These are phyloP conservation scores for Podila horticola DNA, from an alignment of 192 early-diverging fungal genomes.

Conservation along the genomic window DNA sequence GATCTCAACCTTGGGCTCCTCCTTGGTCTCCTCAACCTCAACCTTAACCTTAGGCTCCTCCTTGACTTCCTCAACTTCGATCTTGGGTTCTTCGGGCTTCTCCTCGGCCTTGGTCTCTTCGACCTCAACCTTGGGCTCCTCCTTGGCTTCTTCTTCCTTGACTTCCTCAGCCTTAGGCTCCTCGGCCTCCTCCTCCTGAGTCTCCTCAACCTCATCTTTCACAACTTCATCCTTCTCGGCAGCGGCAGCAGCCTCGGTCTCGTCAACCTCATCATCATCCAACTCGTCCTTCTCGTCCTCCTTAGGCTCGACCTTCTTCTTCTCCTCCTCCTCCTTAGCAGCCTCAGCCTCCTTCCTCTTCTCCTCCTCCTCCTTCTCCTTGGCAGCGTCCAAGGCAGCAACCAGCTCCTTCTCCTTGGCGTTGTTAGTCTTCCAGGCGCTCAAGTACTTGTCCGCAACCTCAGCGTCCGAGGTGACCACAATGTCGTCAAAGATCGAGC, in stretches of 20 bases:
- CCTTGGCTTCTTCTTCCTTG: slow-evolving; percentile 8
- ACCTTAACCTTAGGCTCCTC: slow-evolving; percentile 6
- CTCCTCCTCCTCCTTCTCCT: slow-evolving; percentile 34
- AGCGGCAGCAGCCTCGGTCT: slow-evolving; percentile 31
- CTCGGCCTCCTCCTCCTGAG: not conserved
- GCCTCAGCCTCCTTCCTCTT: slow-evolving; percentile 12
- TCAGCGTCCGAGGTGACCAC: slow-evolving; percentile 83
- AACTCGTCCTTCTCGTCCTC: slow-evolving; percentile 9
- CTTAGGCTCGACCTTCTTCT: slow-evolving; percentile 1
- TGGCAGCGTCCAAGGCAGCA: slow-evolving; percentile 13
- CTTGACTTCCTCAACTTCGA: not conserved
- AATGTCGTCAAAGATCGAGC: slow-evolving; percentile 92
- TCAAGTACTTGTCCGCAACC: slow-evolving; percentile 76
- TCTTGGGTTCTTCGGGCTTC: slow-evolving; percentile 16
- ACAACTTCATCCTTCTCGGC: not conserved
- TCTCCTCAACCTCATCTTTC: slow-evolving; percentile 11
- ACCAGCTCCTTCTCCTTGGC: slow-evolving; percentile 55
- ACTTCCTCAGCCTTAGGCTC: slow-evolving; percentile 7
- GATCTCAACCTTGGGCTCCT: not conserved
- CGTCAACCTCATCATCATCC: slow-evolving; percentile 5
- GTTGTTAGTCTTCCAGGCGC: slow-evolving; percentile 75
- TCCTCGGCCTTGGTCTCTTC: slow-evolving; percentile 15
- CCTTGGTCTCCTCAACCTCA: slow-evolving; percentile 7
- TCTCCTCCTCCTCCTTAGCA: slow-evolving; percentile 13
- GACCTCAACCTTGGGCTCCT: not conserved